A percentile compares a stretch with the other conserved stretches of the same genome.
These are phyloP conservation scores for Pseudevernia furfuracea DNA, from an alignment of 495 filamentous ascomycete species.

Conservation along the genomic window DNA sequence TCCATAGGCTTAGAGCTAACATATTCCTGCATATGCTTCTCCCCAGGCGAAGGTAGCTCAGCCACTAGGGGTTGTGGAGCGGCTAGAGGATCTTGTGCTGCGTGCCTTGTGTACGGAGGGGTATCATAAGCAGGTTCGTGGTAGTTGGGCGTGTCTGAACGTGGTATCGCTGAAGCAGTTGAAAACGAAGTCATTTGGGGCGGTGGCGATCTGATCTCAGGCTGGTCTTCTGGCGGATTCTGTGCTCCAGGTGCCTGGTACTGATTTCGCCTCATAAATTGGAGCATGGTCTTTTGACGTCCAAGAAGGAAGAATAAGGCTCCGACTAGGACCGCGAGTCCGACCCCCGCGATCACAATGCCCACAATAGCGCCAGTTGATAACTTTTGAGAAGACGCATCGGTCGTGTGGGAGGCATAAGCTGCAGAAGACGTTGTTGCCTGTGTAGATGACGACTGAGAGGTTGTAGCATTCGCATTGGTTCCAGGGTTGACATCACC, in stretches of 20 bases:
- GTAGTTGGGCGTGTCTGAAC: neutral
- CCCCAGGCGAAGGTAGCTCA: conserved; percentile 2
- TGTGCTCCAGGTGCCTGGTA: neutral
- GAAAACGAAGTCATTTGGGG: neutral
- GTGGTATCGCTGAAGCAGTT: neutral
- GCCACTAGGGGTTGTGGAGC: conserved; percentile 2
- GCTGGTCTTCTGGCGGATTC: neutral
- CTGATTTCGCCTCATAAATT: conserved; percentile 8
- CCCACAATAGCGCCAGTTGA: conserved; percentile 36
- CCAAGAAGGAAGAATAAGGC: conserved; percentile 38
- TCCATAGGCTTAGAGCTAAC: neutral
- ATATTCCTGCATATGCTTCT: conserved; percentile 4
- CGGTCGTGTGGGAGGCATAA: conserved; percentile 7
- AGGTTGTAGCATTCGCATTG: neutral
- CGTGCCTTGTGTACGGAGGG: neutral
- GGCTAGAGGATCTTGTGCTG: neutral
- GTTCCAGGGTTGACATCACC: conserved; percentile 12
- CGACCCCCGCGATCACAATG: conserved; percentile 33
- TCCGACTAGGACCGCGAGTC: conserved; percentile 32
- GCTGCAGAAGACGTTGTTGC: conserved; percentile 14
- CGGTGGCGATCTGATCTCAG: neutral
- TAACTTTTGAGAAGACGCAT: conserved; percentile 19
- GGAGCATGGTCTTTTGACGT: conserved; percentile 25
- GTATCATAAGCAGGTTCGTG: conserved; percentile 1
- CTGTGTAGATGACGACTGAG: conserved; percentile 8